Percentiles rank a stretch among this genome's conserved stretches.
These are phyloP conservation scores for Beta vulgaris DNA, from an alignment of 148 eudicot genomes.

Conservation along the genomic window DNA sequence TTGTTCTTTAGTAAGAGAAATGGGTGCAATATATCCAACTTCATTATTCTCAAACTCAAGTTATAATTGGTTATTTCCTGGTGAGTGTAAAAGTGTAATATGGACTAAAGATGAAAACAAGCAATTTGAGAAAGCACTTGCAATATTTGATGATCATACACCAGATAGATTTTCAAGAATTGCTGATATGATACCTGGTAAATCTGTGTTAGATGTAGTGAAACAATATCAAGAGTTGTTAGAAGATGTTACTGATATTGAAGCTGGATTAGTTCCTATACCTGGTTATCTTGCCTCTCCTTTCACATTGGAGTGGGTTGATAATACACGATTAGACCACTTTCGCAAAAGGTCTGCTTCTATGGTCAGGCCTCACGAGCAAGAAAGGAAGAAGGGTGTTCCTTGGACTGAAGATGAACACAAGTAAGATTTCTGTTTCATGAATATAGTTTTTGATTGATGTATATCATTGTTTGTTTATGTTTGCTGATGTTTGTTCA, in stretches of 20 bases:
- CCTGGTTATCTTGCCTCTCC: slow-evolving; percentile 72
- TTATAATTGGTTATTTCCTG: slow-evolving; percentile 34
- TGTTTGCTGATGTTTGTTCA: too few species aligned
- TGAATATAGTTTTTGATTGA: not conserved
- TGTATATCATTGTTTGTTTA: not conserved
- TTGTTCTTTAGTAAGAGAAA: too few species aligned
- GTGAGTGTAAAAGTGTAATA: slow-evolving; percentile 31
- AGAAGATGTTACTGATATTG: slow-evolving; percentile 77
- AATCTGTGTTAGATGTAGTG: slow-evolving; percentile 60
- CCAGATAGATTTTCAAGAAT: slow-evolving; percentile 78
- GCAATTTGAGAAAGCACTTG: slow-evolving; percentile 76
- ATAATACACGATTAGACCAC: slow-evolving; percentile 37
- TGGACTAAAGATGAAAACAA: slow-evolving; percentile 98
- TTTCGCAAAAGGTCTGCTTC: slow-evolving; percentile 36
- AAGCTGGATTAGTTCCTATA: slow-evolving; percentile 76
- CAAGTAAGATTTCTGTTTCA: slow-evolving; percentile 38
- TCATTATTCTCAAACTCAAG: slow-evolving; percentile 33
- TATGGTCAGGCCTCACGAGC: slow-evolving; percentile 49
- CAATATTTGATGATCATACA: slow-evolving; percentile 56
- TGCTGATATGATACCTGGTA: slow-evolving; percentile 76
- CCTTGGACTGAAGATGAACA: slow-evolving; percentile 99
- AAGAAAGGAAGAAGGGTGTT: slow-evolving; percentile 86
- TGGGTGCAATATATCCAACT: slow-evolving; percentile 47
- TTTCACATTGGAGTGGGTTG: slow-evolving; percentile 56
- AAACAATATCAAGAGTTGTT: slow-evolving; percentile 62